Base-by-base conservation (phyloP, 176 grass and related monocot genomes). In the Oryza brachyantha region DNA sequence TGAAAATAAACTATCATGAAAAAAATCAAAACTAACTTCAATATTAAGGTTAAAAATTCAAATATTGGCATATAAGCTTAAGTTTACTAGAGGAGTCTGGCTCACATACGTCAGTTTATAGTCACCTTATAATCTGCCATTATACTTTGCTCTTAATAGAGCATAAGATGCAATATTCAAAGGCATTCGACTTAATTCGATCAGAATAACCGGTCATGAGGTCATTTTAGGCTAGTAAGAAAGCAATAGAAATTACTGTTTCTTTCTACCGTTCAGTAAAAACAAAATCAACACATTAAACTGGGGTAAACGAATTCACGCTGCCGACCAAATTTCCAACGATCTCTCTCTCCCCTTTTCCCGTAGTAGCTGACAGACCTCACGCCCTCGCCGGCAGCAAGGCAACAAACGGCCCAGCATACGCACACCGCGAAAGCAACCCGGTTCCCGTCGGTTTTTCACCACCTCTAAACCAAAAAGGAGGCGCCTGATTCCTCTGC, bases 281-380 rank as follows among this genome's bases (percentile, higher is more conserved):
- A 60, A 24, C 17, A 36, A 74, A 74, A 74, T n/a, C 10, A 58
- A 39, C 0, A 38, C 34, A 43, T 43, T 21, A 29, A 48, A 29
- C 13, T 71, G 68, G 25, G 40, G 42, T n/a, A n/a, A n/a, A 72
- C 41, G 8, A 50, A 72, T 72, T 40, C 73, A 62, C 14, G 13
- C 11, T 8, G 72, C 72, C 46, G 21, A 74, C 50, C 50, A 74
- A 22, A 59, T 74, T 74, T 74, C 71, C 48, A 57, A 24, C 29
- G 7, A 74, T 21, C 21, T n/a, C 19, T 9, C 6, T 10, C 31
- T 36, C 32, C 8, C 32, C 21, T 4, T 22, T 39, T 13, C 6
- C 38, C 66, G 66, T 25, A 25, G 66, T 25, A 68, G 66, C 16
- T 16, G 66, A 69, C 66, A 39, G 37, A 27, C 41, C 14, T 5